phyloP scores from a whole-genome alignment of 2,329 filamentous ascomycete species.

The Ascochyta viciae-villosae region DNA sequence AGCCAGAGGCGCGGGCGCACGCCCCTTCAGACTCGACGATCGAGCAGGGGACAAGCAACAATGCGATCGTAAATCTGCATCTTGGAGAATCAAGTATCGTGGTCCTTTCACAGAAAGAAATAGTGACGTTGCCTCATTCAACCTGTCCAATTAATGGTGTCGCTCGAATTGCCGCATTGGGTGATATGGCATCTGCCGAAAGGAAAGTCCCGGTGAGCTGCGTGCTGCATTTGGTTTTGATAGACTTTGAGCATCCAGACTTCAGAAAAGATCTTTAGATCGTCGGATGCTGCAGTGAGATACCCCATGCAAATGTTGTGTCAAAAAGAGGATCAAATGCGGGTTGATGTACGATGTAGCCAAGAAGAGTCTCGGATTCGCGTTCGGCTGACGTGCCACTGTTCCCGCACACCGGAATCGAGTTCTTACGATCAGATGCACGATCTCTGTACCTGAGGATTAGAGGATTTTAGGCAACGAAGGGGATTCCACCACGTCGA shows the following conservation, averaged over 20 bases:
- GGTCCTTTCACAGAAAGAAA: not conserved
- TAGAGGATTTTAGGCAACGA: slow-evolving; percentile 9
- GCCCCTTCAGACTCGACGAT: not conserved
- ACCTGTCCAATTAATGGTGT: not conserved
- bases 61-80: not conserved
- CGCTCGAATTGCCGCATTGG: slow-evolving; percentile 11
- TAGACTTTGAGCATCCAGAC: not conserved
- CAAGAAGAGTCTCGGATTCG: slow-evolving; percentile 1
- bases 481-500: not conserved
- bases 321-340: not conserved
- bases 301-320: not conserved
- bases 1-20: not conserved
- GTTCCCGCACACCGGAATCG: not conserved
- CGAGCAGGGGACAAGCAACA: not conserved
- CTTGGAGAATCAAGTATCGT: not conserved
- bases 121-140: slow-evolving; percentile 1
- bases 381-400: slow-evolving; percentile 11
- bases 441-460: slow-evolving; percentile 6
- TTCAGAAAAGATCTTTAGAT: not conserved
- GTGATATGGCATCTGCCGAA: not conserved
- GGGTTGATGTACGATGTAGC: not conserved
- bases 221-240: not conserved
- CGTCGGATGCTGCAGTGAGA: not conserved
- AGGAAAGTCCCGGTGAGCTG: not conserved
- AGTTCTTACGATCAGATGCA: slow-evolving; percentile 1